phyloP scores from a whole-genome alignment of 805 yeast species.

The Ogataea glucozyma region DNA sequence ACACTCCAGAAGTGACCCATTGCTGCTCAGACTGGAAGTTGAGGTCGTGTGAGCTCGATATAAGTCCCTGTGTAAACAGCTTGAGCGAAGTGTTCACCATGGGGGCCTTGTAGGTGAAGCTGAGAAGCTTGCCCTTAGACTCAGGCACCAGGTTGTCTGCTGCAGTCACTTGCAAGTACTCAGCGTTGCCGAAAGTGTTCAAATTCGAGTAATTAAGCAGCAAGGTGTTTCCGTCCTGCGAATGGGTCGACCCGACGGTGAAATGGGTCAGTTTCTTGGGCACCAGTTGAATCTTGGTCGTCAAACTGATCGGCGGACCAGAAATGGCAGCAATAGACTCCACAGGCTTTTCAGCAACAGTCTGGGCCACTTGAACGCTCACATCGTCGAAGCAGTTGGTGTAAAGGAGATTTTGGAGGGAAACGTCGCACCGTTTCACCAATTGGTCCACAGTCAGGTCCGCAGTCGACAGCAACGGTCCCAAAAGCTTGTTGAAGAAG shows the following conservation, averaged over 20 bases:
- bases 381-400: slow-evolving; percentile 33
- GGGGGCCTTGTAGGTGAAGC: slow-evolving; percentile 47
- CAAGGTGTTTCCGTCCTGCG: slow-evolving; percentile 37
- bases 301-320: slow-evolving; percentile 35
- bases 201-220: slow-evolving; percentile 39
- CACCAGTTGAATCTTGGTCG: slow-evolving; percentile 34
- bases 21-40: slow-evolving; percentile 59
- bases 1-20: slow-evolving; percentile 44
- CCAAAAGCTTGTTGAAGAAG: slow-evolving; percentile 45
- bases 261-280: slow-evolving; percentile 34
- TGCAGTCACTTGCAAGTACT: slow-evolving; percentile 53
- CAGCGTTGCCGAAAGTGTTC: slow-evolving; percentile 72
- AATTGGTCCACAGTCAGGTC: slow-evolving; percentile 46
- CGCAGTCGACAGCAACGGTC: slow-evolving; percentile 42
- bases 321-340: slow-evolving; percentile 8
- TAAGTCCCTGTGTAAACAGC: slow-evolving; percentile 48
- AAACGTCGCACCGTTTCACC: slow-evolving; percentile 26
- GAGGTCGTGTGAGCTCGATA: slow-evolving; percentile 50
- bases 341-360: slow-evolving; percentile 5
- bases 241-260: slow-evolving; percentile 38
- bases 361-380: slow-evolving; percentile 23
- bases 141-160: slow-evolving; percentile 49
- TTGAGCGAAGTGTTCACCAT: slow-evolving; percentile 46
- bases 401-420: slow-evolving; percentile 25
- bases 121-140: slow-evolving; percentile 53